Base-by-base conservation (phyloP, 2,329 filamentous ascomycete species). In the Stachybotrys elegans region DNA sequence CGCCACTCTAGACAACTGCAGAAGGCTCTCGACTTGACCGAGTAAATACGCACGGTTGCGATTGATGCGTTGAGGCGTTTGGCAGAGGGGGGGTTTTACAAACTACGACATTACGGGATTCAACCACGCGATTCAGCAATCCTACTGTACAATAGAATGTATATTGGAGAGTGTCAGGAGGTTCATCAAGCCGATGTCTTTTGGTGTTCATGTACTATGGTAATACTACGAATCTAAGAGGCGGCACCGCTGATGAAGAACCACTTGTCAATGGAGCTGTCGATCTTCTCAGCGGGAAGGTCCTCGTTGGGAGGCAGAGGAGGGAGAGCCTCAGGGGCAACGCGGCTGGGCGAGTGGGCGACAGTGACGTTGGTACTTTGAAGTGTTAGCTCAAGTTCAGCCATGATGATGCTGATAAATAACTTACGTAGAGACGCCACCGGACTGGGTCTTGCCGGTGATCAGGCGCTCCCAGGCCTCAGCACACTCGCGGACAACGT, bases 241-340 rank as follows among this genome's bases (percentile, higher is more conserved):
- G 90, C 88, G 65, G 93, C 93, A 71, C 93, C 93, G 69, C 90
- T 95, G 73, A 98, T 98, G 83, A 97, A 98, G 86, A 98, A 98
- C 93, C 93, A 98, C 84, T 98, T 98, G 83, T 98, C 93, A 65
- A 97, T 95, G 71, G 85, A 94, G 66, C 83, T 80, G 66, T 98
- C 93, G 59, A 98, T 95, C 63, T 92, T 91, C 54, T 85, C 92
- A 48, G 93, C 83, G 44, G 79, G 67, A 47, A 94, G 76, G 62
- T 94, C 84, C 81, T 96, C 79, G 72, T 87, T 76, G 52, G 79
- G 63, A 48, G 90, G 88, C 56, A 98, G 83, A 63, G 81, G 83
- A 52, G 84, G 82, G 51, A 95, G 77, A 70, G 86, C 77, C 61
- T 77, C 75, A 52, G 80, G 69, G 52, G 82, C 75, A 60, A 88